Evolutionary conservation across 805 yeast species (phyloP), one percentile per base, ranked within the genome.

Genomic region (Candida takata): DNA sequence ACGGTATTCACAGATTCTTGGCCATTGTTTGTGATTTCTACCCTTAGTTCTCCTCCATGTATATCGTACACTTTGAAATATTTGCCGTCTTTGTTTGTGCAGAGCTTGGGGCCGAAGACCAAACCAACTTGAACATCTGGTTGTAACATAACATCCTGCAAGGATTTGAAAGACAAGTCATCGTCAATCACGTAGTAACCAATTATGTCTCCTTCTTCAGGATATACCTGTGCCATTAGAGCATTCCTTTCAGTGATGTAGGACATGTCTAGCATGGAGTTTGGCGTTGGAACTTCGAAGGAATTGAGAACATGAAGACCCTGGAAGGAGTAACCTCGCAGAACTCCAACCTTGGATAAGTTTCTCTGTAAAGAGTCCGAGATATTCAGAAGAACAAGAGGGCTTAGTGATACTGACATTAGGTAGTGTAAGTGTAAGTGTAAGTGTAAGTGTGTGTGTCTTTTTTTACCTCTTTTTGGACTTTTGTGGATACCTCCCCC

Each of bases 381-480:
- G 12, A 43, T 40, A 35, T 43, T 43, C 8, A 43, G 37, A 5
- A 43, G 41, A 8, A 43, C 47, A 8, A 43, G 31, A 6, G 47
- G 47, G 21, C 29, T 33, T 4, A 43, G 14, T 1, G n/a, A 10
- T 3, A 32, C 41, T 9, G 36, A 8, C 35, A 33, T 31, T n/a
- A n/a, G n/a, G n/a, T n/a, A n/a, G n/a, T n/a, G n/a, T n/a, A n/a
- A n/a, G n/a, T n/a, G n/a, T n/a, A n/a, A n/a, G n/a, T n/a, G n/a
- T n/a, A n/a, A n/a, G n/a, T n/a, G n/a, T n/a, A n/a, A n/a, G n/a
- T n/a, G n/a, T n/a, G n/a, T n/a, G n/a, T n/a, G n/a, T n/a, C n/a
- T n/a, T n/a, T n/a, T n/a, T n/a, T n/a, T n/a, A n/a, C n/a, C n/a
- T n/a, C n/a, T n/a, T n/a, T n/a, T n/a, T n/a, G n/a, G n/a, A n/a